Conservation (phyloP, 1,284 basidiomycete species). For the Pascua guehoae region DNA sequence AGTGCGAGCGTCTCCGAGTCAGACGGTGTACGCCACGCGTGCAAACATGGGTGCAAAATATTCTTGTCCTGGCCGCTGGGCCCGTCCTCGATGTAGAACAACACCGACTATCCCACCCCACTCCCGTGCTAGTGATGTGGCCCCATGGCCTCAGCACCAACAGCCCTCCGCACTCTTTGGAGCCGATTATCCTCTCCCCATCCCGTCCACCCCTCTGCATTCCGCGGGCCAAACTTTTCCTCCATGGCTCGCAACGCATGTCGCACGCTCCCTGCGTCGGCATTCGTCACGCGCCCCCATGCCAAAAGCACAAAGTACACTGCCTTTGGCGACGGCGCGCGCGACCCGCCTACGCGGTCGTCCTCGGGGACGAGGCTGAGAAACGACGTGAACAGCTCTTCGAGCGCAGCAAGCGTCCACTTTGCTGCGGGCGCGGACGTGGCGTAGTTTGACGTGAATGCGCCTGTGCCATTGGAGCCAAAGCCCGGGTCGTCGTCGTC, state of each 20-base stretch:
- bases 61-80: neutral
- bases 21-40: no score
- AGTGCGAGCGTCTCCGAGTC: neutral
- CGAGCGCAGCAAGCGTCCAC: slow-evolving; percentile 31
- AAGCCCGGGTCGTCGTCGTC: neutral
- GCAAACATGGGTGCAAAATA: neutral
- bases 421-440: neutral
- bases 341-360: neutral
- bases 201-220: slow-evolving; percentile 31
- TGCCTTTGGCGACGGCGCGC: slow-evolving; percentile 30
- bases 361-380: slow-evolving; percentile 14
- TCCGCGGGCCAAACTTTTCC: slow-evolving; percentile 38
- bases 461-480: neutral
- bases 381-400: slow-evolving; percentile 33
- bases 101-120: no score
- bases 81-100: no score
- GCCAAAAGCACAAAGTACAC: slow-evolving; percentile 39
- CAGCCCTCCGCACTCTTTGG: slow-evolving; percentile 12
- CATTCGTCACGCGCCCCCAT: slow-evolving; percentile 34
- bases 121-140: no score
- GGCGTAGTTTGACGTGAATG: slow-evolving; percentile 8
- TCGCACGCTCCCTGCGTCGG: slow-evolving; percentile 27
- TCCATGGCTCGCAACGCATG: slow-evolving; percentile 33
- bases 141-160: neutral
- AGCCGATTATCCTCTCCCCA: slow-evolving; percentile 32